Base-by-base conservation (phyloP, 2,329 filamentous ascomycete genomes). In the Aspergillus ochraceoroseus region DNA sequence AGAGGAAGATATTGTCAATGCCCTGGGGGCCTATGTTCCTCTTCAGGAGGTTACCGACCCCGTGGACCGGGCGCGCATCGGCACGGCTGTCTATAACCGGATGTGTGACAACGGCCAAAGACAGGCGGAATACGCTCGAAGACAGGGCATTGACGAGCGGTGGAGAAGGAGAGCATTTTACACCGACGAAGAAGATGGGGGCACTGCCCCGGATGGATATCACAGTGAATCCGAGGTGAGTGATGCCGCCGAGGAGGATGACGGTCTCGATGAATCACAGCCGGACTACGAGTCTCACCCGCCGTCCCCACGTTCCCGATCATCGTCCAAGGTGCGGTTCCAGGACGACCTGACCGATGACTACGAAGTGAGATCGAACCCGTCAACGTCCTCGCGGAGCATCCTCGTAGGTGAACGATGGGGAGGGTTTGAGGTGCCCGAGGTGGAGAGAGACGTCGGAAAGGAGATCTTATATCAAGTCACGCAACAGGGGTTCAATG, bases 401-500 rank as follows among this genome's bases (percentile, higher is more conserved):
- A 73, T 84, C 6, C 79, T 83, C 5, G 54, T 74, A 22, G 70
- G 71, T 8, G 83, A 89, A 61, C 75, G 83, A 42, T 87, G 82
- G 82, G 83, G 82, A 33, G 83, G 83, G 12, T 82, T 86, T 62
- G 84, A 87, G 37, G 81, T 94, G 11, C 84, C 85, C 1, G 80
- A 85, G 50, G 82, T 83, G 1, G 88, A 95, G 61, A 77, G 76
- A 44, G 88, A 95, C 60, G 81, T 87, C 4, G 87, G 87, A 25
- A 87, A 84, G 52, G 87, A 96, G 58, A 84, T 95, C 3, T 70
- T 96, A 1, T 95, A 94, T 57, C 86, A 95, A 61, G 81, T 94
- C 20, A 88, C 87, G 0, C 88, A 95, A 62, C 85, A 95, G 63
- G 85, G 87, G 0, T 87, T 95, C 67, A 95, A 96, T 56, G 88